phyloP scores from a whole-genome alignment of 176 grass and related monocot species.

The Bromus sterilis region DNA sequence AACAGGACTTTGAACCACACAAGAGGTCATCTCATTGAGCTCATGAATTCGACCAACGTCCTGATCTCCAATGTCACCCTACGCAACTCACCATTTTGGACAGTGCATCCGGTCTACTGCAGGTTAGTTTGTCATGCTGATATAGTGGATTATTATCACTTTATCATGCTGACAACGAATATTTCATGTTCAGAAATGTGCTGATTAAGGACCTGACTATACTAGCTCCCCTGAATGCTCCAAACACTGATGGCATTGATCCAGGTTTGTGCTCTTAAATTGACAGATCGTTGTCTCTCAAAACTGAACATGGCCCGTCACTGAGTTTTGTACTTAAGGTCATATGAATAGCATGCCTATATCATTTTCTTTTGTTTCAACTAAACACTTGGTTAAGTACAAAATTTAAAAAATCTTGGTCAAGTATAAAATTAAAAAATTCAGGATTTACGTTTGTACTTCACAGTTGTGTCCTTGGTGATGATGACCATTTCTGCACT shows the following conservation, averaged over 20 bases:
- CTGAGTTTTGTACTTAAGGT: neutral
- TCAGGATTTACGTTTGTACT: neutral
- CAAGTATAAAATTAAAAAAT: neutral
- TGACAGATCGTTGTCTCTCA: neutral
- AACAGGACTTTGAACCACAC: slow-evolving; percentile 80
- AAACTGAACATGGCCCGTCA: neutral
- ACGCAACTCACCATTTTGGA: slow-evolving; percentile 94
- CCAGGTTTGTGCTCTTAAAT: slow-evolving; percentile 44
- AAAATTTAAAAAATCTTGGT: neutral
- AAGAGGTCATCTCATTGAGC: slow-evolving; percentile 79
- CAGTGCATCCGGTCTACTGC: slow-evolving; percentile 91
- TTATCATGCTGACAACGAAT: neutral
- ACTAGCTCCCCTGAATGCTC: slow-evolving; percentile 70
- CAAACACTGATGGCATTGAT: slow-evolving; percentile 96
- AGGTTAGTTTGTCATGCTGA: slow-evolving; percentile 40
- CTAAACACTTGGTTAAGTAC: neutral
- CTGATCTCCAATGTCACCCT: slow-evolving; percentile 70
- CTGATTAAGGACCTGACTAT: slow-evolving; percentile 76
- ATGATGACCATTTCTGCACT: neutral
- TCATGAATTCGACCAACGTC: slow-evolving; percentile 64
- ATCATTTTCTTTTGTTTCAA: neutral
- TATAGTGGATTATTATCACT: neutral
- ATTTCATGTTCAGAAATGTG: slow-evolving; percentile 54
- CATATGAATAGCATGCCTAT: neutral
- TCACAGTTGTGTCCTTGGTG: neutral